These are phyloP conservation scores for Termitomyces sp. DNA, from an alignment of 768 basidiomycete genomes.

Conservation along the genomic window DNA sequence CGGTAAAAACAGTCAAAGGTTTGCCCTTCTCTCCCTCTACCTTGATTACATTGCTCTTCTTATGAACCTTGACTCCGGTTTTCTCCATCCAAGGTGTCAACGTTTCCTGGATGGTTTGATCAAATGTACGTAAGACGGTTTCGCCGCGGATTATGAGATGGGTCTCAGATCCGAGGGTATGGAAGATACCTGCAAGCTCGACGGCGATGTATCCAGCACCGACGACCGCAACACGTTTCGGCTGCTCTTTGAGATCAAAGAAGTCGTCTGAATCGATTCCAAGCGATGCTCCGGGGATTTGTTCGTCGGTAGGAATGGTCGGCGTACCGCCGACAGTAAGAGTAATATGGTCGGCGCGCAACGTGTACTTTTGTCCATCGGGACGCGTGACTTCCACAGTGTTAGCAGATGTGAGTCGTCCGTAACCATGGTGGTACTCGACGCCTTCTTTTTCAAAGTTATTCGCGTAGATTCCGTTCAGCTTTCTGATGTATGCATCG, in stretches of 20 bases:
- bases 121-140: constrained; percentile 89
- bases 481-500: constrained; percentile 86
- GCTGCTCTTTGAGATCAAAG: constrained; percentile 87
- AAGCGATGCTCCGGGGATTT: constrained; percentile 84
- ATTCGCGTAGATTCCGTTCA: constrained; percentile 88
- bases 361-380: constrained; percentile 64
- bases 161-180: constrained; percentile 86
- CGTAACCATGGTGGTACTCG: constrained; percentile 80
- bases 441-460: constrained; percentile 88
- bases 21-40: constrained; percentile 73
- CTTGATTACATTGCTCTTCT: constrained; percentile 63
- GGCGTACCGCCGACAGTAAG: constrained; percentile 88
- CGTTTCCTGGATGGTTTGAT: constrained; percentile 77
- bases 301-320: constrained; percentile 66
- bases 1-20: constrained; percentile 68
- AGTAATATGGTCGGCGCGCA: constrained; percentile 73
- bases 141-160: constrained; percentile 90
- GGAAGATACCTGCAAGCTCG: constrained; percentile 92
- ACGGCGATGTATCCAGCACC: constrained; percentile 99
- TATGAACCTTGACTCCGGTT: constrained; percentile 88
- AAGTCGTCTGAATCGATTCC: constrained; percentile 96
- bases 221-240: constrained; percentile 88
- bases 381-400: constrained; percentile 67
- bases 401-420: constrained; percentile 61
- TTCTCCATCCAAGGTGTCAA: constrained; percentile 91